Conservation (phyloP, 805 yeast species). For the Osmozyma mogii region DNA sequence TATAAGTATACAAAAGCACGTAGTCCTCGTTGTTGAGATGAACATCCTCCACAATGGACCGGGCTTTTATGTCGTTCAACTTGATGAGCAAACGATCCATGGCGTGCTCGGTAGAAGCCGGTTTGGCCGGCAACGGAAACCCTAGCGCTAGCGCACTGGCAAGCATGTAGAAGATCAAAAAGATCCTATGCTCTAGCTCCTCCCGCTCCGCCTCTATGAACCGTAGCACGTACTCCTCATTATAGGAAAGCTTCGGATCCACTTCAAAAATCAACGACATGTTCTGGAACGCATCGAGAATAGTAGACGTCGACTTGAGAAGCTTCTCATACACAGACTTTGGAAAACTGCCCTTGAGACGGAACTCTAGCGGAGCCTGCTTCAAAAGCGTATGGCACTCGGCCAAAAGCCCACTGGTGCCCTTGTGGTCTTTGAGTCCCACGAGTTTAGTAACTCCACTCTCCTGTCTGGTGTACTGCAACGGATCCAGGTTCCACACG, state of each 20-base stretch:
- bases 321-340: constrained; percentile 40
- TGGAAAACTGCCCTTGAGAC: constrained; percentile 71
- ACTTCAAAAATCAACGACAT: constrained; percentile 60
- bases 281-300: constrained; percentile 70
- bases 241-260: constrained; percentile 44
- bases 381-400: constrained; percentile 53
- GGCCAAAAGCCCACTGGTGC: constrained; percentile 45
- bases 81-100: constrained; percentile 61
- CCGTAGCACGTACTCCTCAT: constrained; percentile 49
- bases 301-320: constrained; percentile 49
- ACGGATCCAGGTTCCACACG: constrained; percentile 71
- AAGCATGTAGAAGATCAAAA: constrained; percentile 68
- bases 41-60: constrained; percentile 14
- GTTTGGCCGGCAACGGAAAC: constrained; percentile 68
- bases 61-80: constrained; percentile 47
- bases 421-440: constrained; percentile 40
- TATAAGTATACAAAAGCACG: constrained; percentile 67
- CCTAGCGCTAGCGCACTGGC: constrained; percentile 71
- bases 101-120: constrained; percentile 72
- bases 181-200: constrained; percentile 66
- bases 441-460: constrained; percentile 15
- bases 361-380: constrained; percentile 69
- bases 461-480: constrained; percentile 31
- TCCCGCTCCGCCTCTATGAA: constrained; percentile 49
- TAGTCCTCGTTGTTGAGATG: constrained; percentile 59